Base-by-base conservation (phyloP, 352 stramenopile species). In the Pythium oligandrum region DNA sequence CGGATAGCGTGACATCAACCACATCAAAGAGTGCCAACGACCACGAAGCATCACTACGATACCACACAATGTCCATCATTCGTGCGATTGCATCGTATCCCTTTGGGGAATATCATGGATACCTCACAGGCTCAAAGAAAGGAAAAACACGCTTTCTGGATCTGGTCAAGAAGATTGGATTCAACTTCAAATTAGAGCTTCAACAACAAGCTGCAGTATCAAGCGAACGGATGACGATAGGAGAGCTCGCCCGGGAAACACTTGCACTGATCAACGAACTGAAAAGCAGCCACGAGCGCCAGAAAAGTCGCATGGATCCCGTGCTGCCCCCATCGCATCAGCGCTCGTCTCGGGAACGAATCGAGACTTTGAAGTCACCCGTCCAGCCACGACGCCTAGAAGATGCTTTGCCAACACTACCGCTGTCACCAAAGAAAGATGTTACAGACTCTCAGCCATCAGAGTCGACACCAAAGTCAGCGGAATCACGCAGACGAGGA, bases 231-330 rank as follows among this genome's bases (percentile, higher is more conserved):
- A 83, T 76, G 53, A 82, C 70, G 1, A 71, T 87, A 12, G 78
- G 78, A 2, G 75, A 89, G 48, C 57, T 89, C 3, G 78, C 78
- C 36, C 56, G 78, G 4, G 76, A 86, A 36, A 83, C 70, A n/a
- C 60, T 89, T 38, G 57, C 64, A 9, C 70, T 79, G 12, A 66
- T 87, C 1, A 75, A 77, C 17, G 74, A 86, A 36, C 61, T 26
- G 17, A 59, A 4, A 44, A 70, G 6, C 56, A 73, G 51, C 42
- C 9, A 31, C 17, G 17, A 26, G 17, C 17, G 17, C 17, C 17
- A 26, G 17, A 26, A 26, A 26, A 26, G 17, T 26, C 17, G 17
- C 17, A 26, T 26, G 17, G 17, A 26, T 26, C 17, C 17, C 17
- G 17, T 26, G 17, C 17, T 26, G 17, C 17, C 17, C 17, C 17